A percentile compares a stretch with the other conserved stretches of the same genome.
Conservation (phyloP, 148 eudicot genomes). For the Tetragonia tetragonoides region DNA sequence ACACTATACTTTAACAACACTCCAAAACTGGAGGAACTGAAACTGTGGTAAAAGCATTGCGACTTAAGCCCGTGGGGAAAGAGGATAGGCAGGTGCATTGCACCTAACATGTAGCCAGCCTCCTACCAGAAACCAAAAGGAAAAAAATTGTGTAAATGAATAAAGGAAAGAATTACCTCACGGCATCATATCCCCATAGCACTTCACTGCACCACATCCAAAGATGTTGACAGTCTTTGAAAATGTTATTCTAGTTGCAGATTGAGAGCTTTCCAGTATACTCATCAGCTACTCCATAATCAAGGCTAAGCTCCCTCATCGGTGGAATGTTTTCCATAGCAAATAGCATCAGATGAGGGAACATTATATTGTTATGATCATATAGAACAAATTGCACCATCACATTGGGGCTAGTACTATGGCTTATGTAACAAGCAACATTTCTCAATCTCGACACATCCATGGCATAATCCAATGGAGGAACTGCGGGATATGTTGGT, state of each 20-base stretch:
- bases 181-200: slow-evolving; percentile 21
- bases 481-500: slow-evolving; percentile 59
- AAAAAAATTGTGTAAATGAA: neutral
- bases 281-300: slow-evolving; percentile 84
- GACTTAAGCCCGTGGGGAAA: neutral
- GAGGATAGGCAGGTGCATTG: neutral
- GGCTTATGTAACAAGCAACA: slow-evolving; percentile 80
- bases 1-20: neutral
- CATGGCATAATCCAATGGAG: slow-evolving; percentile 82
- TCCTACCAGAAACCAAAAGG: neutral
- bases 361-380: slow-evolving; percentile 69
- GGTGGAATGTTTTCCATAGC: slow-evolving; percentile 92
- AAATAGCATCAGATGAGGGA: slow-evolving; percentile 82
- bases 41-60: slow-evolving; percentile 8
- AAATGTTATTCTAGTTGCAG: slow-evolving; percentile 44
- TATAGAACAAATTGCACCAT: slow-evolving; percentile 74
- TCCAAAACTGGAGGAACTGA: neutral
- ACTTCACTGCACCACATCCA: slow-evolving; percentile 26
- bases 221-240: slow-evolving; percentile 19
- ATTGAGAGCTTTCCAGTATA: slow-evolving; percentile 65
- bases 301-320: slow-evolving; percentile 82
- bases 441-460: slow-evolving; percentile 86
- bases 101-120: slow-evolving; percentile 1
- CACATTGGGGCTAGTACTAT: slow-evolving; percentile 77
- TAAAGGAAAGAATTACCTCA: slow-evolving; percentile 28